Conservation (phyloP, 106 monocot species). For the Dioscorea alata region DNA sequence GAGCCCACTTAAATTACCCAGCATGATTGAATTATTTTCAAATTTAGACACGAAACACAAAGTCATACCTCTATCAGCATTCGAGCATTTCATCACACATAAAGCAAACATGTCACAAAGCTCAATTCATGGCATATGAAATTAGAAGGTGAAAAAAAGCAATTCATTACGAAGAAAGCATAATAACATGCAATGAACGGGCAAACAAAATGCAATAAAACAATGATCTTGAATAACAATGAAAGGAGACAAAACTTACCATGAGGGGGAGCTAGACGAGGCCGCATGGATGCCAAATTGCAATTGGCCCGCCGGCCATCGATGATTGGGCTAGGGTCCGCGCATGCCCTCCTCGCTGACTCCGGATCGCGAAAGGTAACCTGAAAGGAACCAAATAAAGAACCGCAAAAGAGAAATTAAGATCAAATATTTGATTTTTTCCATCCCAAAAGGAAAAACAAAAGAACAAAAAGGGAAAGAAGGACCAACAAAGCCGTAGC, state of each 20-base stretch:
- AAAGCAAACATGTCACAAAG: too few species aligned
- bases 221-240: neutral
- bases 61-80: too few species aligned
- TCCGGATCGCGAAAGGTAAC: conserved; percentile 56
- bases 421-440: neutral
- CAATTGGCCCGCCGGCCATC: conserved; percentile 60
- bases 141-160: too few species aligned
- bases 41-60: too few species aligned
- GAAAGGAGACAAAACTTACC: conserved; percentile 14
- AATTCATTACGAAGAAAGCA: neutral
- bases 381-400: conserved; percentile 25
- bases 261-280: conserved; percentile 25
- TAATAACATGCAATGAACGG: neutral
- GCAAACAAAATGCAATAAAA: neutral
- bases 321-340: conserved; percentile 49
- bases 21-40: too few species aligned
- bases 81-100: too few species aligned
- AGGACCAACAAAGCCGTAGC: conserved; percentile 50
- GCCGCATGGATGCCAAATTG: conserved; percentile 57
- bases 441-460: neutral
- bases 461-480: neutral
- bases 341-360: conserved; percentile 45
- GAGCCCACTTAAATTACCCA: neutral
- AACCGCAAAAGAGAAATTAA: neutral
- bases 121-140: too few species aligned